Percentiles rank a stretch among this genome's conserved stretches.
phyloP scores from a whole-genome alignment of 1,284 basidiomycete species.

The Tilletia setariae region DNA sequence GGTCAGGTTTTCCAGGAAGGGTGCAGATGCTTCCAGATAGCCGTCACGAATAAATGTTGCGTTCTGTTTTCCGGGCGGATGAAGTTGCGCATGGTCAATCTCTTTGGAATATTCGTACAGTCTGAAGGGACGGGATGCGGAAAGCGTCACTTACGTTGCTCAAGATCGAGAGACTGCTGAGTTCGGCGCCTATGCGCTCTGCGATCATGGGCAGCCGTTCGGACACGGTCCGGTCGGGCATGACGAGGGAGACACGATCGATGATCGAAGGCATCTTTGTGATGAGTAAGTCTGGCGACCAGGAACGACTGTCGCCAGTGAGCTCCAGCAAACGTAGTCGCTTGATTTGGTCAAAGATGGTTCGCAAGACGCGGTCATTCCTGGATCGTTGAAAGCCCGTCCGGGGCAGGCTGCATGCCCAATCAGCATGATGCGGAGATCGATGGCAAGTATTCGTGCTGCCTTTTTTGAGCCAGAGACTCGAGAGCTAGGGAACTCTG shows the following conservation, averaged over 20 bases:
- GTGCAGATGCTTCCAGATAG: slow-evolving; percentile 29
- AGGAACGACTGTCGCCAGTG: slow-evolving; percentile 42
- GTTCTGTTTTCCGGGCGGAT: slow-evolving; percentile 25
- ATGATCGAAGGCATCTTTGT: slow-evolving; percentile 25
- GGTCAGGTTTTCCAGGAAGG: slow-evolving; percentile 28
- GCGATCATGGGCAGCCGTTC: slow-evolving; percentile 29
- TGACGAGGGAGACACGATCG: slow-evolving; percentile 25
- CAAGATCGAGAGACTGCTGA: slow-evolving; percentile 17
- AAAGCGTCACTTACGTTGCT: slow-evolving; percentile 2
- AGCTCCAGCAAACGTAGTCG: slow-evolving; percentile 37
- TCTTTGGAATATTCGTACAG: neutral
- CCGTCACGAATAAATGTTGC: slow-evolving; percentile 40
- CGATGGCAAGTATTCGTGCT: too few species aligned
- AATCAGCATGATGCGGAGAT: slow-evolving; percentile 11
- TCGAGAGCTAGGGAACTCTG: neutral
- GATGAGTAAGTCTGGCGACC: slow-evolving; percentile 34
- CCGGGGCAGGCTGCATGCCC: neutral
- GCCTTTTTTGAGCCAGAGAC: too few species aligned
- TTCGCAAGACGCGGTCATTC: slow-evolving; percentile 37
- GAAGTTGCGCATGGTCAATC: neutral
- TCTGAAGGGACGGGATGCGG: too few species aligned
- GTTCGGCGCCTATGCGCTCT: slow-evolving; percentile 19
- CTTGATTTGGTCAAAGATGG: slow-evolving; percentile 24
- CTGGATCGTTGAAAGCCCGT: slow-evolving; percentile 13
- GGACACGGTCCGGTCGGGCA: slow-evolving; percentile 29